Conservation (phyloP, 495 filamentous ascomycete genomes). For the Viridothelium virens region DNA sequence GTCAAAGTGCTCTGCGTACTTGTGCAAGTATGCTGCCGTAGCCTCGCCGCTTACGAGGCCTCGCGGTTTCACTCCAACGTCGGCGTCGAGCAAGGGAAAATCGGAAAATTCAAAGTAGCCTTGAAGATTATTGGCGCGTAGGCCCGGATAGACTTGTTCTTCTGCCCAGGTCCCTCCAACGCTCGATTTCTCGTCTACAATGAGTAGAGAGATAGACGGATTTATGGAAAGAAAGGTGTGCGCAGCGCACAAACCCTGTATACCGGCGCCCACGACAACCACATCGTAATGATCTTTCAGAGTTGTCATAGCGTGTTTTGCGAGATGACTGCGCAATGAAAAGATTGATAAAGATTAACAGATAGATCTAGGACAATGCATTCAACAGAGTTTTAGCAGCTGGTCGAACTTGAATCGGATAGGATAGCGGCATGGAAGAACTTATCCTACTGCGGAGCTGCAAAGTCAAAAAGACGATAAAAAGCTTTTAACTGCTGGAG, state of each 20-base stretch:
- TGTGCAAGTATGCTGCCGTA: slow-evolving; percentile 58
- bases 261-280: slow-evolving; percentile 29
- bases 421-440: too few species aligned
- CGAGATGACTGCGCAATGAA: not conserved
- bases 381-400: not conserved
- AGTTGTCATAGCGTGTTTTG: not conserved
- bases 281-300: slow-evolving; percentile 22
- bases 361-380: not conserved
- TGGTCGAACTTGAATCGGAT: not conserved
- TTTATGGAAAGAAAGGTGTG: slow-evolving; percentile 53
- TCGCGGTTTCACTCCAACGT: slow-evolving; percentile 51
- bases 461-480: not conserved
- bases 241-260: slow-evolving; percentile 35
- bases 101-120: slow-evolving; percentile 25
- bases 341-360: not conserved
- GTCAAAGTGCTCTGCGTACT: slow-evolving; percentile 52
- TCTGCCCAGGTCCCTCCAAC: slow-evolving; percentile 62
- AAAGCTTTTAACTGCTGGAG: not conserved
- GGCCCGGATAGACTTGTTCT: slow-evolving; percentile 29
- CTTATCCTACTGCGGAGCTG: too few species aligned
- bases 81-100: slow-evolving; percentile 26
- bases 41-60: slow-evolving; percentile 63
- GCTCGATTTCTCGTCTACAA: slow-evolving; percentile 49
- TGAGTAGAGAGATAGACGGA: slow-evolving; percentile 41
- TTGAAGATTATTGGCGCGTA: slow-evolving; percentile 30